Evolutionary conservation across 306 rosid genomes (phyloP), one percentile per base, ranked within the genome.

Genomic region (Trichosanthes truncata): DNA sequence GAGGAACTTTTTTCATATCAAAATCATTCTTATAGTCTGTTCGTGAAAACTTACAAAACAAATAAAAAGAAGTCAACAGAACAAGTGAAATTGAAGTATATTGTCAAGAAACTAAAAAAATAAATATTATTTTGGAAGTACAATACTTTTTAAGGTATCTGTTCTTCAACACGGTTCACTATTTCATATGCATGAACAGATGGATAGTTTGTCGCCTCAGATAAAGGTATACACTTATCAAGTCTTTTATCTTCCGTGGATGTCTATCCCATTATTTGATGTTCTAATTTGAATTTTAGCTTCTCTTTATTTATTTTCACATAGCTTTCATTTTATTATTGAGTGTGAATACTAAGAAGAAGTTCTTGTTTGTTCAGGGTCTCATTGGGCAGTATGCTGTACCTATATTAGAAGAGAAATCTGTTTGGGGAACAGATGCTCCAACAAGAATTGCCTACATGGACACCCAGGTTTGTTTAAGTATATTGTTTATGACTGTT

Each of bases 401-500:
- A 59, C 97, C 98, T 55, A 92, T 92, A 61, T 87, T 95, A 4
- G 97, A 95, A 84, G 97, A 95, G 82, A 95, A 92, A 86, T 95
- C 98, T 55, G 97, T 95, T 71, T 95, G 98, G 98, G 98, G 97
- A 72, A 95, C 98, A 0, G 98, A 92, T 77, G 98, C 97, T 71
- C 97, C 98, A 18, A 95, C 98, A 76, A 84, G 98, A 87, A 95
- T 95, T 77, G 97, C 98, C 67, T 95, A 95, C 89, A 95, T 95
- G 98, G 98, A 95, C 80, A 95, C 97, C 43, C 98, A 92, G 93
- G 97, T 94, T 48, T 73, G 60, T 9, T 71, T 48, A 73, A 48
- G 21, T 15, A 73, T 35, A 33, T 12, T 76, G 31, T 31, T 78
- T 56, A 38, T 60, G 45, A 69, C 9, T 40, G 3, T 53, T 60